Conservation (phyloP, 2,329 filamentous ascomycete species). For the Cytospora schulzeri region DNA sequence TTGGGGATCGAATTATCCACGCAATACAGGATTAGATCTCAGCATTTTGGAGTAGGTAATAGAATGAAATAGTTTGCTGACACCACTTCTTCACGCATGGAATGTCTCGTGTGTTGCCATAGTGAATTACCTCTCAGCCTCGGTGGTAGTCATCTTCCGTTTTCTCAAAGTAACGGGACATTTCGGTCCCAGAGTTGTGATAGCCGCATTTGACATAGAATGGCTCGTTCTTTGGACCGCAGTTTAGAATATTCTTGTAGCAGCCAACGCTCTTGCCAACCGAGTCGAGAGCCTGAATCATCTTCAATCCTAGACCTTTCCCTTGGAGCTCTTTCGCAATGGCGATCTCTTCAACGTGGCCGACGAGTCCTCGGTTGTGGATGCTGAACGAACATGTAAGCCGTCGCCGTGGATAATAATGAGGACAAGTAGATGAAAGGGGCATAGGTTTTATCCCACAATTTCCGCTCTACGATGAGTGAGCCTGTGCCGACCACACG, state of each 20-base stretch:
- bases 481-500: constrained; percentile 74
- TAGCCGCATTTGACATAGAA: constrained; percentile 60
- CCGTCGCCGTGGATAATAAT: background rate
- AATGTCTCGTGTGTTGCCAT: background rate
- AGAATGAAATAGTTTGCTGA: background rate
- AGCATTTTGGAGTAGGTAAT: no score
- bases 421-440: background rate
- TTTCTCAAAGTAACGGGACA: constrained; percentile 28
- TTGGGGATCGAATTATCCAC: background rate
- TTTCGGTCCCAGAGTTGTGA: constrained; percentile 26
- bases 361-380: constrained; percentile 67
- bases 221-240: constrained; percentile 74
- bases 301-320: constrained; percentile 74
- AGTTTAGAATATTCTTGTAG: constrained; percentile 81
- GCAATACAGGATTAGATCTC: background rate
- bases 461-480: constrained; percentile 78
- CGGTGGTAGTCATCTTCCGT: constrained; percentile 23
- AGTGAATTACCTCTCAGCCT: constrained; percentile 13
- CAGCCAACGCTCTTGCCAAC: constrained; percentile 74
- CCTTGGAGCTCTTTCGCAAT: constrained; percentile 78
- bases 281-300: constrained; percentile 76
- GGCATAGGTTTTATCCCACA: constrained; percentile 49
- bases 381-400: constrained; percentile 49
- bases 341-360: constrained; percentile 84
- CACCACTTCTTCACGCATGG: background rate